Base-by-base conservation (phyloP, 306 rosid species). In the Glycine soja region DNA sequence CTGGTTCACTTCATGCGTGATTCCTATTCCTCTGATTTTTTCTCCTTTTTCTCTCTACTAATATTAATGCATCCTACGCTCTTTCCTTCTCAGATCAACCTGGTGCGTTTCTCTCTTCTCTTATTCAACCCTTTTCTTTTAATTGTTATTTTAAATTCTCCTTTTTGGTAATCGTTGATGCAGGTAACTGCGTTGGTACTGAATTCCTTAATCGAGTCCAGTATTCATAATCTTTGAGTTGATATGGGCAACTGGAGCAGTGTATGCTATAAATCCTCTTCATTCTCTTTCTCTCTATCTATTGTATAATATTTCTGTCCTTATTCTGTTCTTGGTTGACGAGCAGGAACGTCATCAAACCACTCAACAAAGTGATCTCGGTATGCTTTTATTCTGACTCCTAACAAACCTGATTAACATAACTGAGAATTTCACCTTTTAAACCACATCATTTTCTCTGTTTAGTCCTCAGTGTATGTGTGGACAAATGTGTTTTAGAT, bases 211-310 rank as follows among this genome's bases (percentile, higher is more conserved):
- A 30, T 83, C 34, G 7, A 62, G 13, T 38, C 14, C 38, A 48
- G 24, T 16, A 45, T 48, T 40, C 80, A 4, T 14, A 63, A 24
- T 40, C 76, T 40, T 19, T 77, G 65, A 83, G 72, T 68, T 50
- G 61, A 52, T 50, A 90, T 92, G 93, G 85, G 61, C 74, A 2
- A 6, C 81, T 4, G 0, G 16, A 66, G 32, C 72, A 73, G 80
- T 76, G 93, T 89, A 89, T 73, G 77, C 80, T 18, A 54, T 19
- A 12, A 50, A 3, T 65, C 6, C 50, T 65, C 24, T 69, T 61
- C 40, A 11, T 8, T 77, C 32, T 68, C 52, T 54, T n/a, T 77
- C 53, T 64, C 13, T 6, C 30, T 24, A 24, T 52, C 3, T 36
- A 36, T 4, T 36, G 3, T 36, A 36, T 24, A 24, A 6, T 2